Conservation (phyloP, 1,139 yeast species). For the Scheffersomyces parashehatae region DNA sequence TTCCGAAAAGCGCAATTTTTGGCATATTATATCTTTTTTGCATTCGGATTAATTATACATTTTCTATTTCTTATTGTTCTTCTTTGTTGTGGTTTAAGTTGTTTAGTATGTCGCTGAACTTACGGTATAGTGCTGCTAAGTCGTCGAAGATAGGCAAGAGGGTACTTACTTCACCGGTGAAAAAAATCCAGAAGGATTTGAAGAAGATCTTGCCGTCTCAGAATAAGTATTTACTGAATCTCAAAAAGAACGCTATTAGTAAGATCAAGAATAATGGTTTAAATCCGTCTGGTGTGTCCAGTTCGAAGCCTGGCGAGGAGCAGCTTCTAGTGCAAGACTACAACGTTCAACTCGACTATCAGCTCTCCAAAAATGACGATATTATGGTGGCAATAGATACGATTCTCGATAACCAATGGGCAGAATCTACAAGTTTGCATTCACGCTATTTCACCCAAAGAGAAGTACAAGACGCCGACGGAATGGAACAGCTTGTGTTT, state of each 20-base stretch:
- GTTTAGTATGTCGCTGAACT: conserved; percentile 21
- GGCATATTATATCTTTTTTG: too few relatives aligned
- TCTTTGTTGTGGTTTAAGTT: neutral
- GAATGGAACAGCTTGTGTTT: conserved; percentile 32
- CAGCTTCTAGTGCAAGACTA: conserved; percentile 30
- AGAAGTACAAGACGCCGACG: conserved; percentile 7
- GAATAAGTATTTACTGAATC: conserved; percentile 21
- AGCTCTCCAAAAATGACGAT: conserved; percentile 32
- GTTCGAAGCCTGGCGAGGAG: conserved; percentile 3
- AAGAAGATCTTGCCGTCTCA: conserved; percentile 30
- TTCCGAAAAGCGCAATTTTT: too few relatives aligned
- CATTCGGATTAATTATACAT: too few relatives aligned
- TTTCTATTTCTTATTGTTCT: neutral
- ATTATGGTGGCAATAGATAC: conserved; percentile 36
- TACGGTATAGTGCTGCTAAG: conserved; percentile 44
- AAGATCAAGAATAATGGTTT: conserved; percentile 5
- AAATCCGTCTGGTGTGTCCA: conserved; percentile 8
- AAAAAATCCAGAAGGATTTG: conserved; percentile 17
- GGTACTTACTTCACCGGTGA: conserved; percentile 16
- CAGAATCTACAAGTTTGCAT: conserved; percentile 32
- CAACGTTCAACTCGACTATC: conserved; percentile 42
- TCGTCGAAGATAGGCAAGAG: conserved; percentile 36
- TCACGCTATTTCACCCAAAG: conserved; percentile 18
- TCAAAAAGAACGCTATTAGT: conserved; percentile 8
- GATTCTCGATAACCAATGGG: conserved; percentile 40